Evolutionary conservation across 2,329 filamentous ascomycete genomes (phyloP), one percentile per base, ranked within the genome.

Genomic region (Paecilomyces dactylethromorphus): DNA sequence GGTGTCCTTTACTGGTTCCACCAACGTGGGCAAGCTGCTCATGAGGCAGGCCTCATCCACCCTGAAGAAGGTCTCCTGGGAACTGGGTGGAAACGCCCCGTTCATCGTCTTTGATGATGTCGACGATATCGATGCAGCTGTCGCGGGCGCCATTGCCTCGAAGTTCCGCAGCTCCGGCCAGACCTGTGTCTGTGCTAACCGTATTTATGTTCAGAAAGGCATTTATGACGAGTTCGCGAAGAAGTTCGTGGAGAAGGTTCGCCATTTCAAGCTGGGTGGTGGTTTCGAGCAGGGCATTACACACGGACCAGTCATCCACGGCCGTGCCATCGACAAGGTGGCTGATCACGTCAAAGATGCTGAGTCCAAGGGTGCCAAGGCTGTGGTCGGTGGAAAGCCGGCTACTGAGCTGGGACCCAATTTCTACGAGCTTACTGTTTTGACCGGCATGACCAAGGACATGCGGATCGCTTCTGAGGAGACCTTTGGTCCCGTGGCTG

Each of bases 151-250:
- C 54, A 84, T 97, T 57, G 79, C 87, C 24, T 92, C 86, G 69
- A 99, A 97, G 75, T 97, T 97, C 85, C 89, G 94, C 57, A 91
- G 88, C 39, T 95, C 91, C 0, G 94, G 94, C 35, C 94, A 99
- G 81, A 97, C 94, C 0, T 99, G 94, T 74, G 92, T 97, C 22
- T 92, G 89, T 13, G 56, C 49, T 1, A 57, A 57, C 50, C 58
- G 53, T 2, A 29, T 57, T 7, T 60, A 54, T 21, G 33, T 60
- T 5, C 58, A 60, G 26, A 72, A 73, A 33, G 79, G 79, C 11
- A 31, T 56, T 22, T 50, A 56, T 22, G 54, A 56, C 24, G 24
- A 50, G 22, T 45, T 56, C 39, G 54, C 83, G 0, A 67, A 74
- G 12, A 73, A 79, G 32, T 87, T 90, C 58, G 77, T 81, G 6